Conservation (phyloP, 306 rosid species). For the Corylus avellana region DNA sequence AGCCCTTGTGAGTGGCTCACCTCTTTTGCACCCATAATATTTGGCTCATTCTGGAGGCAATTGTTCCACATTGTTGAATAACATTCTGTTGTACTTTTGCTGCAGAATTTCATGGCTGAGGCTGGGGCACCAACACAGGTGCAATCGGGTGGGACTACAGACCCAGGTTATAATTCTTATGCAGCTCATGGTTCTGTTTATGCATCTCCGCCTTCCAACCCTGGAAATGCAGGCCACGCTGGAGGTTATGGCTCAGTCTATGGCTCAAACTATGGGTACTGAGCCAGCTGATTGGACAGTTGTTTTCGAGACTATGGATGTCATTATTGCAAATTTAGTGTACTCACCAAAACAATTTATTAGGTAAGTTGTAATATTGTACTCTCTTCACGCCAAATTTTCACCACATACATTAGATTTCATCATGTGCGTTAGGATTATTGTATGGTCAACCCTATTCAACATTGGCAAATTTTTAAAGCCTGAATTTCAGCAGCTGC, state of each 20-base stretch:
- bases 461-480: neutral
- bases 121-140: conserved; percentile 67
- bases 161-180: conserved; percentile 81
- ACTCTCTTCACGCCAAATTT: neutral
- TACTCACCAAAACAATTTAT: conserved; percentile 20
- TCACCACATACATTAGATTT: neutral
- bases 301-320: neutral
- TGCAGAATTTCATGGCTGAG: conserved; percentile 96
- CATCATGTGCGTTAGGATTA: neutral
- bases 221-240: conserved; percentile 49
- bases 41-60: conserved; percentile 6
- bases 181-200: conserved; percentile 72
- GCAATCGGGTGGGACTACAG: conserved; percentile 57
- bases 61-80: neutral
- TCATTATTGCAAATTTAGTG: conserved; percentile 26
- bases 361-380: conserved; percentile 4
- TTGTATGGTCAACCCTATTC: neutral
- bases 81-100: conserved; percentile 19
- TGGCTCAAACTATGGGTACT: conserved; percentile 88
- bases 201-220: conserved; percentile 79
- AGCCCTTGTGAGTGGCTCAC: neutral
- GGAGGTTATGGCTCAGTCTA: conserved; percentile 79
- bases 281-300: conserved; percentile 7
- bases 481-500: neutral
- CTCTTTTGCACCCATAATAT: neutral